Evolutionary conservation across 768 basidiomycete species (phyloP).

Genomic region (Baorangia bicolor): DNA sequence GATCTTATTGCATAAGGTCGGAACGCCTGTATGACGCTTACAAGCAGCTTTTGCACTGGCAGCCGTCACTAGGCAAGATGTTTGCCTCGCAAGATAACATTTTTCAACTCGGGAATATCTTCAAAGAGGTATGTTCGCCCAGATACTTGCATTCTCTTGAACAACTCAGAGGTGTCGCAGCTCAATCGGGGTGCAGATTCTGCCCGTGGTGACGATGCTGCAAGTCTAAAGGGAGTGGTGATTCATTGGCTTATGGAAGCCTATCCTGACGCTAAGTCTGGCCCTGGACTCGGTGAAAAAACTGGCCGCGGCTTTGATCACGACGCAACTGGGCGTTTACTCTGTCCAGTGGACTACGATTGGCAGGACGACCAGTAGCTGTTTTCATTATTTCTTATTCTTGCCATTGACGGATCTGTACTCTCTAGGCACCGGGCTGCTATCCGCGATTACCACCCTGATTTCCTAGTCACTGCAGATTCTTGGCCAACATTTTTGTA

Average conservation of each 20-base stretch:
- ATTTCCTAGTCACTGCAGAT: background rate
- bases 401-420: background rate
- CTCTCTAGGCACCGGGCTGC: background rate
- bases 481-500: constrained; percentile 1
- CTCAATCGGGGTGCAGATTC: constrained; percentile 7
- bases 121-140: background rate
- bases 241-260: background rate
- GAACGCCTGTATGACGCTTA: background rate
- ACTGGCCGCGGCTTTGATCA: constrained; percentile 1
- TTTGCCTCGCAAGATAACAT: background rate
- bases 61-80: background rate
- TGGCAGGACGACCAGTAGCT: background rate
- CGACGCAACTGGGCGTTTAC: constrained; percentile 1
- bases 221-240: background rate
- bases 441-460: background rate
- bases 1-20: background rate
- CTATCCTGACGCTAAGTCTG: background rate
- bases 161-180: background rate
- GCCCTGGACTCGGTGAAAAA: background rate
- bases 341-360: constrained; percentile 15
- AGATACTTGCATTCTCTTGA: background rate
- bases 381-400: background rate
- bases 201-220: constrained; percentile 7
- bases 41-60: background rate
- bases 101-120: background rate